Evolutionary conservation across 768 basidiomycete species (phyloP).

Genomic region (Boletus rubescentipes): DNA sequence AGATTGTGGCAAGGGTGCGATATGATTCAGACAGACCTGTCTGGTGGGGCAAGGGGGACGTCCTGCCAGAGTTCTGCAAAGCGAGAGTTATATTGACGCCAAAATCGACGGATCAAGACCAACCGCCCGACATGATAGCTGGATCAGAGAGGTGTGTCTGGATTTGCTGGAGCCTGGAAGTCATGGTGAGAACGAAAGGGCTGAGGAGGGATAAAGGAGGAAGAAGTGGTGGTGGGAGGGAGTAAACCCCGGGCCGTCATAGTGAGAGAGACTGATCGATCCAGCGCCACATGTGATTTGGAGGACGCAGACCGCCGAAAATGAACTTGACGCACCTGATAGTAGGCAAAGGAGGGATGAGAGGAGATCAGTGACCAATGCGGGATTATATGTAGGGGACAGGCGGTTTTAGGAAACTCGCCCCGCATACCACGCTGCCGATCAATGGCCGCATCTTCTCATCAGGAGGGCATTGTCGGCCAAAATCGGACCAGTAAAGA

Average conservation of each 20-base stretch:
- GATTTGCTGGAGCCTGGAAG: constrained; percentile 60
- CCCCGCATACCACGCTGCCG: neutral
- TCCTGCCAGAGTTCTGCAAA: constrained; percentile 68
- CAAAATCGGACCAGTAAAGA: neutral
- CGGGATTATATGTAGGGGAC: neutral
- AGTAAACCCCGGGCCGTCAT: neutral
- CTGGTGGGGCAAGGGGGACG: constrained; percentile 83
- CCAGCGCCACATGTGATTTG: constrained; percentile 21
- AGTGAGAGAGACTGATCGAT: neutral
- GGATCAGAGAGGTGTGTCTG: constrained; percentile 48
- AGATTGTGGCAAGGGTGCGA: neutral
- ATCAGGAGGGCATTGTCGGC: neutral
- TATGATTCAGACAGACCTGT: constrained; percentile 51
- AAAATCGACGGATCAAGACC: constrained; percentile 21
- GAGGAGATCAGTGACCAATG: too few species aligned
- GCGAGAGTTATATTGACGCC: neutral
- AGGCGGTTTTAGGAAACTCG: too few species aligned
- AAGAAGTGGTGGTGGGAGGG: neutral
- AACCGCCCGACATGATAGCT: constrained; percentile 55
- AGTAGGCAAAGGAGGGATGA: neutral
- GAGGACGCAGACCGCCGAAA: neutral
- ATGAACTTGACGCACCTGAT: neutral
- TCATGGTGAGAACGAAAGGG: constrained; percentile 42
- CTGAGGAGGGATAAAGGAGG: too few species aligned
- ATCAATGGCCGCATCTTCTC: neutral